Evolutionary conservation across 208 protist species (phyloP), one percentile per base, ranked within the genome.

Genomic region (Leishmania martiniquensis): DNA sequence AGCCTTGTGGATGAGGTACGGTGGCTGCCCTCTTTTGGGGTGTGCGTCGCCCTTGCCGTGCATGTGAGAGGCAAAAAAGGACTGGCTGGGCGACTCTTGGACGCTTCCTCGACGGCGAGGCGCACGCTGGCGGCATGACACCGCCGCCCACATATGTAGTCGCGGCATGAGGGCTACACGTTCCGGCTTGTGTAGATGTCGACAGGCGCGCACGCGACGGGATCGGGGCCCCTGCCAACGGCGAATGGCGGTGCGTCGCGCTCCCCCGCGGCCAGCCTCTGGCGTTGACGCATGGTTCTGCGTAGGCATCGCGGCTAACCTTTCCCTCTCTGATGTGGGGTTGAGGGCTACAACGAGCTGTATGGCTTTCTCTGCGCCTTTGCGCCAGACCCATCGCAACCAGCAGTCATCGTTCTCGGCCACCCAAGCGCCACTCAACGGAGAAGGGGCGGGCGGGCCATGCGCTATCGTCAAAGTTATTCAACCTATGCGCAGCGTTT

Each of bases 1-100:
- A 91, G 67, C 75, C 79, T 32, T 32, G 60, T n/a, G 52, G 32
- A 69, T 32, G 39, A 42, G 12, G 39, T 32, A 17, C 34, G 9
- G 0, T 4, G n/a, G 2, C 63, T 2, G 13, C 63, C 44, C 1
- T 25, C 22, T 39, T 47, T 12, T 1, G 15, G 63, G 39, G 34
- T 7, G 34, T 25, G 44, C 15, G 42, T 17, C 9, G 13, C 1
- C 29, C 5, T 72, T 49, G 44, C 44, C 22, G 47, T 42, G 29
- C 29, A 29, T 51, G 51, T 39, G 67, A 12, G 44, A 34, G 66
- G 39, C 44, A 29, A 29, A 13, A 44, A 32, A 7, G 6, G n/a
- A 25, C n/a, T 62, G 55, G n/a, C 34, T 22, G 4, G 55, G n/a
- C 55, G 9, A 2, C 55, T 62, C 55, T 62, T 62, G 10, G 55